Percentiles rank a stretch among this genome's conserved stretches.
phyloP scores from a whole-genome alignment of 192 early-diverging fungal genomes.

The Backusella tarrabulga region DNA sequence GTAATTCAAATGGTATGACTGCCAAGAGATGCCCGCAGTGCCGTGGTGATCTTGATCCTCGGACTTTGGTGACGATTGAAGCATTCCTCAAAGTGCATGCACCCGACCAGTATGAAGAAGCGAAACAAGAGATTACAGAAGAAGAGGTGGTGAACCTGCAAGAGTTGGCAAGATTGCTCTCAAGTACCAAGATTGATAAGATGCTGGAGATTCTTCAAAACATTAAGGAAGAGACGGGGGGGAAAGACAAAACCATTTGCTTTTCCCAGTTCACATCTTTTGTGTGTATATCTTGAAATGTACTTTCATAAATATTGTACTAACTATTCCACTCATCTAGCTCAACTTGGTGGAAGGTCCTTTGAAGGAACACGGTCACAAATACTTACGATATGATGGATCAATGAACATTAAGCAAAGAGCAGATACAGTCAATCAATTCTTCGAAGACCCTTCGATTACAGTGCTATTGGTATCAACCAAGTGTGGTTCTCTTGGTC shows the following conservation, averaged over 20 bases:
- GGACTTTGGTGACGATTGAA: background rate
- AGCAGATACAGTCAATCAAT: conserved; percentile 37
- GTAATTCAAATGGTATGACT: background rate
- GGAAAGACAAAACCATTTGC: conserved; percentile 50
- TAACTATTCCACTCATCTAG: background rate
- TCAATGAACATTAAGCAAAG: conserved; percentile 37
- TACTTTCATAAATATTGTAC: background rate
- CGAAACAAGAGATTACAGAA: background rate
- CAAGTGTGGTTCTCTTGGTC: conserved; percentile 69
- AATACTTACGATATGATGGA: conserved; percentile 46
- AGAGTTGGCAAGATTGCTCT: background rate
- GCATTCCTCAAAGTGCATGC: conserved; percentile 13
- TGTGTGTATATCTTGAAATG: background rate
- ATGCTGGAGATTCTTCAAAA: conserved; percentile 38
- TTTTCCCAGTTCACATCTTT: conserved; percentile 56
- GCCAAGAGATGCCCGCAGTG: conserved; percentile 25
- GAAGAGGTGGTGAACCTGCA: background rate
- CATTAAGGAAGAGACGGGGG: conserved; percentile 12
- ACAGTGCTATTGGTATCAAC: conserved; percentile 62
- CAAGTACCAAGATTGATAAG: conserved; percentile 45
- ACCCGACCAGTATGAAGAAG: conserved; percentile 7
- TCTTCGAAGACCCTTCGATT: conserved; percentile 37
- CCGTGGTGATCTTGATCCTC: conserved; percentile 2
- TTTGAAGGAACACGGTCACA: conserved; percentile 29
- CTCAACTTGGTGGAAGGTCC: conserved; percentile 45